Percentiles rank a stretch among this genome's conserved stretches.
Conservation (phyloP, 441 rosid genomes). For the Pelargonium myrrhifolium region DNA sequence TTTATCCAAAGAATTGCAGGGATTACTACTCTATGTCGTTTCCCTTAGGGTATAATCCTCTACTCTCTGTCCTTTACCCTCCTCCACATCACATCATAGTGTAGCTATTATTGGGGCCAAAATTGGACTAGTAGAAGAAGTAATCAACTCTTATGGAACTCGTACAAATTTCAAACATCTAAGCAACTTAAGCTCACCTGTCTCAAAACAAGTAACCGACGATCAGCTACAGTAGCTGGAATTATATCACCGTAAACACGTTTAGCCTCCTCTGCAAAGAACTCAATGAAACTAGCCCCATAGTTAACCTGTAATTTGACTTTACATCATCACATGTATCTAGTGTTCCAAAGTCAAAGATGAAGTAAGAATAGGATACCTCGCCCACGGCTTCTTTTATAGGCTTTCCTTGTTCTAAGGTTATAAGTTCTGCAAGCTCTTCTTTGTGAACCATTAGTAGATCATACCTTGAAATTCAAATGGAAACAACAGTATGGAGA, state of each 20-base stretch:
- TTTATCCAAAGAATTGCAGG: not conserved
- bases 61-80: not conserved
- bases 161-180: conserved; percentile 7
- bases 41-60: not conserved
- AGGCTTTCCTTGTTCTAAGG: conserved; percentile 97
- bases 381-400: conserved; percentile 85
- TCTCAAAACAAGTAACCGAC: conserved; percentile 73
- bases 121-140: conserved; percentile 7
- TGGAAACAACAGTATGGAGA: not conserved
- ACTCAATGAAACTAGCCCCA: conserved; percentile 92
- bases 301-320: conserved; percentile 56
- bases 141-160: conserved; percentile 4
- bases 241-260: conserved; percentile 91
- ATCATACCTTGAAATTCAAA: conserved; percentile 57
- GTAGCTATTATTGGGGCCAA: conserved; percentile 2
- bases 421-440: conserved; percentile 89
- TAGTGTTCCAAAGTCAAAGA: conserved; percentile 18
- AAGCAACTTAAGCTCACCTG: conserved; percentile 45
- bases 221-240: conserved; percentile 71
- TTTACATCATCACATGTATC: conserved; percentile 24
- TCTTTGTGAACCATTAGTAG: conserved; percentile 72
- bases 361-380: conserved; percentile 41
- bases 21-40: not conserved
- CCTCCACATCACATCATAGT: not conserved
- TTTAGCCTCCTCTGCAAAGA: conserved; percentile 89